Conservation (phyloP, 768 basidiomycete genomes). For the Calocybe indica region DNA sequence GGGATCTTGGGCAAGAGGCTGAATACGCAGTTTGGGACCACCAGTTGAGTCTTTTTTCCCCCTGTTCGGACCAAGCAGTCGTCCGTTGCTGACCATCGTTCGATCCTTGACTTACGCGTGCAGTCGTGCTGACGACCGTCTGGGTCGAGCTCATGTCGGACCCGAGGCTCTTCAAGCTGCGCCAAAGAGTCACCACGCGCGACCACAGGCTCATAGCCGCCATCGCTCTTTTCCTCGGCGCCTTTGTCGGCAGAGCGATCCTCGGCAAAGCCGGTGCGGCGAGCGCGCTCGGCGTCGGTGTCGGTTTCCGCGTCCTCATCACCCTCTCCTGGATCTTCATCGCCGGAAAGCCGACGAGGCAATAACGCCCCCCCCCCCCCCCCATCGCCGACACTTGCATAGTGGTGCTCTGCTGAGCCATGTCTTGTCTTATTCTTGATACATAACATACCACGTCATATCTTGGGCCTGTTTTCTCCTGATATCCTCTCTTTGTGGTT, state of each 20-base stretch:
- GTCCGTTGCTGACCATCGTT: not conserved
- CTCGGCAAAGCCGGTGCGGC: constrained; percentile 55
- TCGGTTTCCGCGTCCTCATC: constrained; percentile 57
- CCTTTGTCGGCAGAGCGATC: constrained; percentile 58
- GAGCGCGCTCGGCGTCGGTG: constrained; percentile 59
- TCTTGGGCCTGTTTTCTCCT: no score
- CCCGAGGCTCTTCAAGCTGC: constrained; percentile 61
- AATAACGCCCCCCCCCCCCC: not conserved
- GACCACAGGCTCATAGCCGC: constrained; percentile 72
- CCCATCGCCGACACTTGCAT: no score
- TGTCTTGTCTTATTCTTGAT: no score
- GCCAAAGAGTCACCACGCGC: constrained; percentile 47
- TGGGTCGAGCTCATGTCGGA: constrained; percentile 89
- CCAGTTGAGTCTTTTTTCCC: constrained; percentile 40
- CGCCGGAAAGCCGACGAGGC: constrained; percentile 28
- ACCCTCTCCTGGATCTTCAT: constrained; percentile 63
- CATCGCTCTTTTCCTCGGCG: constrained; percentile 66
- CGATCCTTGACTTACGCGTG: not conserved
- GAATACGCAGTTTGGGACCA: constrained; percentile 75
- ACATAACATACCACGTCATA: no score
- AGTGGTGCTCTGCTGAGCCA: no score
- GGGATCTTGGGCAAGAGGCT: constrained; percentile 81
- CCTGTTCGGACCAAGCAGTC: not conserved
- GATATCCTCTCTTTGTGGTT: no score
- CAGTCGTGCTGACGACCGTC: constrained; percentile 80